Conservation (phyloP, 495 filamentous ascomycete genomes). For the Platismatia glauca region DNA sequence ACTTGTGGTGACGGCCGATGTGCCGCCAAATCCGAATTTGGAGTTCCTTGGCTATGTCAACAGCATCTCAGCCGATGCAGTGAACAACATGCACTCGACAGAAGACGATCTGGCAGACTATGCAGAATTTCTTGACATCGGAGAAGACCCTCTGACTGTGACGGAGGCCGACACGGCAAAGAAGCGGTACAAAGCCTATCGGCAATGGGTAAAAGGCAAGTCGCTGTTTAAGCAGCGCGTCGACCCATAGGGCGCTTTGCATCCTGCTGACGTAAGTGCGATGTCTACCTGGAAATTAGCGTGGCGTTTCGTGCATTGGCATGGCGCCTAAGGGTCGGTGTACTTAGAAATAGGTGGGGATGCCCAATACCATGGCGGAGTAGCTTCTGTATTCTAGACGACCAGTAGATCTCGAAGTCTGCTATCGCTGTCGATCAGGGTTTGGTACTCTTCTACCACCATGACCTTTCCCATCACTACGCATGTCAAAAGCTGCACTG, state of each 20-base stretch:
- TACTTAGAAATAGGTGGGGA: neutral
- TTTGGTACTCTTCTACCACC: slow-evolving; percentile 9
- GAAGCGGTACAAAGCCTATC: slow-evolving; percentile 92
- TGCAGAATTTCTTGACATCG: slow-evolving; percentile 61
- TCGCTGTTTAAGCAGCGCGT: slow-evolving; percentile 86
- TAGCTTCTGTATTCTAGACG: neutral
- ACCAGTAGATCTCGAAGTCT: slow-evolving; percentile 35
- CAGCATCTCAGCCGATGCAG: slow-evolving; percentile 28
- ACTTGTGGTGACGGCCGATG: slow-evolving; percentile 70
- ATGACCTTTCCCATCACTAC: slow-evolving; percentile 5
- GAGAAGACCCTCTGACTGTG: slow-evolving; percentile 80
- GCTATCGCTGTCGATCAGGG: slow-evolving; percentile 18
- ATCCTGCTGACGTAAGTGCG: neutral
- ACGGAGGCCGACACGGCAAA: slow-evolving; percentile 72
- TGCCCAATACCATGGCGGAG: neutral
- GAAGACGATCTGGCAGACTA: slow-evolving; percentile 71
- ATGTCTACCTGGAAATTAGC: neutral
- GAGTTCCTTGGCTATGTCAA: slow-evolving; percentile 72
- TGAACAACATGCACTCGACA: slow-evolving; percentile 29
- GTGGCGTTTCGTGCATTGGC: neutral
- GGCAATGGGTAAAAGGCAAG: slow-evolving; percentile 88
- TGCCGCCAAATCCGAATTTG: slow-evolving; percentile 44
- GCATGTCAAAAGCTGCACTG: slow-evolving; percentile 13
- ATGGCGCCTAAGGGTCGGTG: neutral
- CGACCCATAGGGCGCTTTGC: slow-evolving; percentile 38